Conservation (phyloP, 2,329 filamentous ascomycete species). For the Pseudogymnoascus sp. region DNA sequence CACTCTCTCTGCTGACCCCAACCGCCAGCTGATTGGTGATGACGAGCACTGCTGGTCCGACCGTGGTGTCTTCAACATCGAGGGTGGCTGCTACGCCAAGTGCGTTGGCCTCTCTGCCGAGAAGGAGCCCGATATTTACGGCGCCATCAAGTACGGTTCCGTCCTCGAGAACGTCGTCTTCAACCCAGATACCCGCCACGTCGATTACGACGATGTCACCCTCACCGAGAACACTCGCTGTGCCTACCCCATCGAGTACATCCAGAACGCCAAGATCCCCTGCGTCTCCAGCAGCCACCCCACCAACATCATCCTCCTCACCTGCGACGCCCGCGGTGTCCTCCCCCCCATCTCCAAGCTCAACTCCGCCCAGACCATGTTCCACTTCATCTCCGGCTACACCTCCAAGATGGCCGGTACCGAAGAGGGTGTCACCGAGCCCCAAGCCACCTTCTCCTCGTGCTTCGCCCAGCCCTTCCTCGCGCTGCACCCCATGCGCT, state of each 20-base stretch:
- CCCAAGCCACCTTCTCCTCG: constrained; percentile 96
- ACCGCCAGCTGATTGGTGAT: constrained; percentile 92
- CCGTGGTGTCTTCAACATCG: constrained; percentile 96
- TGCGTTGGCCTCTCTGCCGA: constrained; percentile 93
- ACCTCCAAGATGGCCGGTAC: constrained; percentile 99
- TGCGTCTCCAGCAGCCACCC: constrained; percentile 83
- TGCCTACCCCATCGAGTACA: constrained; percentile 99
- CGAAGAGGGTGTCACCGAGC: constrained; percentile 92
- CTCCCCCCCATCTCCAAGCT: constrained; percentile 97
- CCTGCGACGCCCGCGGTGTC: constrained; percentile 94
- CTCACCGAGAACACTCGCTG: constrained; percentile 98
- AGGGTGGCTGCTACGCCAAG: constrained; percentile 99
- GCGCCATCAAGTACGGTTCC: constrained; percentile 91
- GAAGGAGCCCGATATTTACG: constrained; percentile 98
- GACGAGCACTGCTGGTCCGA: constrained; percentile 99
- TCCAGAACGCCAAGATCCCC: constrained; percentile 96
- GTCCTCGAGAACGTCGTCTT: constrained; percentile 99
- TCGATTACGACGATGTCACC: constrained; percentile 92
- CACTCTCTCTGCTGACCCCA: constrained; percentile 91
- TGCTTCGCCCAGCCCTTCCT: constrained; percentile 99
- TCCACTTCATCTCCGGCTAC: constrained; percentile 99
- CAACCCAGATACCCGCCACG: constrained; percentile 76
- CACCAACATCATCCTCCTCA: constrained; percentile 95
- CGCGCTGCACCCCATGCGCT: constrained; percentile 97
- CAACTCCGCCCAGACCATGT: constrained; percentile 92